Evolutionary conservation across 352 stramenopile species (phyloP).

Genomic region (Pythium oligandrum): DNA sequence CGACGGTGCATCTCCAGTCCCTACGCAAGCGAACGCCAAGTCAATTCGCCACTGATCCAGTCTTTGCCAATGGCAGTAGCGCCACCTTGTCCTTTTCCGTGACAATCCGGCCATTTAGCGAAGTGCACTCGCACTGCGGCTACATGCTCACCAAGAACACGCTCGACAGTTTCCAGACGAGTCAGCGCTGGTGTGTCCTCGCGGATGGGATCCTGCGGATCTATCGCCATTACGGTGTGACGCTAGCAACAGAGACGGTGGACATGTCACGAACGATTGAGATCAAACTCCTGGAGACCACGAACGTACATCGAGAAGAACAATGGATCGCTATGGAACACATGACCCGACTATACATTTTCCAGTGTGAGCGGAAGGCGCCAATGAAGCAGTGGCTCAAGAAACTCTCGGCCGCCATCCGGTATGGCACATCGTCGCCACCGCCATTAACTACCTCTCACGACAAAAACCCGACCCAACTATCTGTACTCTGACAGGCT

Average conservation of each 20-base stretch:
- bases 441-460: no score
- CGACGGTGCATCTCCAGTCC: background rate
- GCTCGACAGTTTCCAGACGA: constrained; percentile 55
- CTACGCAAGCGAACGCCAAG: no score
- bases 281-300: constrained; percentile 33
- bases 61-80: constrained; percentile 17
- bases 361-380: constrained; percentile 46
- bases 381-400: constrained; percentile 55
- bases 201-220: constrained; percentile 55
- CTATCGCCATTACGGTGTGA: constrained; percentile 74
- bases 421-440: constrained; percentile 14
- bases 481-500: no score
- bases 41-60: constrained; percentile 1
- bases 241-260: constrained; percentile 49
- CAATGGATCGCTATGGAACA: constrained; percentile 37
- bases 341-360: constrained; percentile 41
- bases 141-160: constrained; percentile 67
- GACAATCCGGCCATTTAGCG: constrained; percentile 38
- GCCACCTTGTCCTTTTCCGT: constrained; percentile 28
- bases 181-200: constrained; percentile 66
- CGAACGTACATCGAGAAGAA: constrained; percentile 22
- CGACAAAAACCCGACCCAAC: no score
- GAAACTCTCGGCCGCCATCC: constrained; percentile 49
- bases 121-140: constrained; percentile 50
- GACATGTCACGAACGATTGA: constrained; percentile 50